These are phyloP conservation scores for Flaveria robusta DNA, from an alignment of 129 eudicot genomes.

Conservation along the genomic window DNA sequence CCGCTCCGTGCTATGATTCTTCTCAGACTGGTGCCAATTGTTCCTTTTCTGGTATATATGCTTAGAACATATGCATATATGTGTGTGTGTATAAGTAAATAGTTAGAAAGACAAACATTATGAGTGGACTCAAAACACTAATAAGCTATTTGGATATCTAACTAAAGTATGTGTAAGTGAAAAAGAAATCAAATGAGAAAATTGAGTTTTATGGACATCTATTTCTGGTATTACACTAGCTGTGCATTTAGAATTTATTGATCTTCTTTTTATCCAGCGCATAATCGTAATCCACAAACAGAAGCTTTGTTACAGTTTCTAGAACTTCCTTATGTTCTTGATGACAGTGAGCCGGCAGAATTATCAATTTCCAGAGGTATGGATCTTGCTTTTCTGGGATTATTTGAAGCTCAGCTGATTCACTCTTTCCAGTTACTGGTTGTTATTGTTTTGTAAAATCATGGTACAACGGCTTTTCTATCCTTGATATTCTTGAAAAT, in stretches of 20 bases:
- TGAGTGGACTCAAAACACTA: neutral
- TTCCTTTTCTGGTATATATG: constrained; percentile 49
- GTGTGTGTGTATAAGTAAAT: neutral
- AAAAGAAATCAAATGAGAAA: neutral
- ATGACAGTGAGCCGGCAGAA: constrained; percentile 41
- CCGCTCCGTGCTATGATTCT: constrained; percentile 66
- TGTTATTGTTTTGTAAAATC: constrained; percentile 4
- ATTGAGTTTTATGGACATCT: neutral
- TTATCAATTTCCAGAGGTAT: constrained; percentile 52
- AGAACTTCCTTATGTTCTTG: constrained; percentile 75
- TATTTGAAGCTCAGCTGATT: neutral
- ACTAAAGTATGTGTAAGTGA: neutral
- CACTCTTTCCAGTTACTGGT: neutral
- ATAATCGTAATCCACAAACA: constrained; percentile 80
- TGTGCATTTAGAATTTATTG: neutral
- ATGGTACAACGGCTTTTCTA: neutral
- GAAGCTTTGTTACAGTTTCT: constrained; percentile 64
- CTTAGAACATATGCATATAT: neutral
- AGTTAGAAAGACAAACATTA: neutral
- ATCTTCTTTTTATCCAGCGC: constrained; percentile 41
- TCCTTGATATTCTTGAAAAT: neutral
- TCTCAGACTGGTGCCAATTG: constrained; percentile 42
- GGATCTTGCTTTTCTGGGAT: neutral
- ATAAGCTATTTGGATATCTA: neutral
- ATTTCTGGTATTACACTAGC: neutral